Conservation (phyloP, 768 basidiomycete species). For the Boletus vinaceobasis region DNA sequence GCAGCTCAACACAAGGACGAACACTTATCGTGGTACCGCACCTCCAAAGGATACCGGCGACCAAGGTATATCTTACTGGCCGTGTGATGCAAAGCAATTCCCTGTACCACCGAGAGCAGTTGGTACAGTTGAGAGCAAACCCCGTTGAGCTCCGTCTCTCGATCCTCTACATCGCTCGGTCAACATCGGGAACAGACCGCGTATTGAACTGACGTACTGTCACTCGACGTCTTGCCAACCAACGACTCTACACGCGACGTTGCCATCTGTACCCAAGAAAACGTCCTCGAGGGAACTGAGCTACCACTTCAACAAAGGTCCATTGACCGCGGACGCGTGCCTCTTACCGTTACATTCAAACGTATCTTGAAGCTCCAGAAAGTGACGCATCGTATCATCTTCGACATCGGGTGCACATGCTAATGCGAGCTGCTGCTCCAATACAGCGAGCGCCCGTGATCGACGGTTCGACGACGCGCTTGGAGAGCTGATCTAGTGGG, state of each 20-base stretch:
- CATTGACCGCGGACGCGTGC: background rate
- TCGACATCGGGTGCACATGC: conserved; percentile 44
- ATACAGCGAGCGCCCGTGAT: conserved; percentile 49
- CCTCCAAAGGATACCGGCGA: conserved; percentile 66
- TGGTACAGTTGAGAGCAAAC: conserved; percentile 54
- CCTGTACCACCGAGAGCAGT: conserved; percentile 71
- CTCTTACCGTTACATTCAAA: conserved; percentile 80
- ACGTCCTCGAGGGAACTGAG: conserved; percentile 65
- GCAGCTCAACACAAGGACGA: conserved; percentile 4
- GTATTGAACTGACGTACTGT: conserved; percentile 33
- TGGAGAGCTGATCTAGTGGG: conserved; percentile 59
- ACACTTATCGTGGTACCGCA: conserved; percentile 20
- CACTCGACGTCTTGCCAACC: conserved; percentile 42
- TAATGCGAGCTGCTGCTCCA: conserved; percentile 55
- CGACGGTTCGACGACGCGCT: conserved; percentile 52
- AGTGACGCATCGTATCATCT: conserved; percentile 46
- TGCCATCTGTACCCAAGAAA: conserved; percentile 57
- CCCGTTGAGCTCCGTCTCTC: conserved; percentile 44
- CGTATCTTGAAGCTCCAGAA: conserved; percentile 67
- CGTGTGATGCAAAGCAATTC: conserved; percentile 65
- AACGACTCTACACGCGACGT: conserved; percentile 49
- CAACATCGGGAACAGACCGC: background rate
- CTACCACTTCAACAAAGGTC: conserved; percentile 5
- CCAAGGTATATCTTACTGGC: conserved; percentile 69
- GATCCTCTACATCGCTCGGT: conserved; percentile 34